Percentiles rank a stretch among this genome's conserved stretches.
Conservation (phyloP, 148 eudicot genomes). For the Mesembryanthemum crystallinum region DNA sequence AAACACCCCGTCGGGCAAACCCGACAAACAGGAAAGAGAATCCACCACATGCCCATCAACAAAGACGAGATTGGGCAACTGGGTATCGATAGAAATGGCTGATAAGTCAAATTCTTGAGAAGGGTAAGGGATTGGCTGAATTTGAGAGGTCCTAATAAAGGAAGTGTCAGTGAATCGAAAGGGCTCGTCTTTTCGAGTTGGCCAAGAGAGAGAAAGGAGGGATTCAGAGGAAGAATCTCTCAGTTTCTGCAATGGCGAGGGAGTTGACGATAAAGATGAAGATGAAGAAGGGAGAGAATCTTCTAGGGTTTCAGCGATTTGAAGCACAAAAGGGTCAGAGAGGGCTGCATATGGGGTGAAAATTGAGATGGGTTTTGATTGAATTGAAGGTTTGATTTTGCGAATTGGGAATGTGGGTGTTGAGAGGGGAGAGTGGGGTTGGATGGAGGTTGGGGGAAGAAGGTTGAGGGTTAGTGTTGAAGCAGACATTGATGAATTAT, state of each 20-base stretch:
- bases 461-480: slow-evolving; percentile 20
- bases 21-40: slow-evolving; percentile 39
- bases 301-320: slow-evolving; percentile 90
- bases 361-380: slow-evolving; percentile 24
- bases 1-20: slow-evolving; percentile 66
- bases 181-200: slow-evolving; percentile 78
- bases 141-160: slow-evolving; percentile 59
- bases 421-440: slow-evolving; percentile 9
- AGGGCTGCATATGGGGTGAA: slow-evolving; percentile 39
- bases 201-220: slow-evolving; percentile 80
- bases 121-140: slow-evolving; percentile 48
- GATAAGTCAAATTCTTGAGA: slow-evolving; percentile 26
- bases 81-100: slow-evolving; percentile 40
- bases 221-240: slow-evolving; percentile 66
- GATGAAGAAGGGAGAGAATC: slow-evolving; percentile 49
- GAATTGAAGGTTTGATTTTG: slow-evolving; percentile 7
- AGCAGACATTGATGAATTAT: slow-evolving; percentile 31
- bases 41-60: slow-evolving; percentile 65
- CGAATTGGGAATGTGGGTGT: slow-evolving; percentile 13
- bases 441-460: slow-evolving; percentile 12
- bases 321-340: slow-evolving; percentile 89
- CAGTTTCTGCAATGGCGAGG: slow-evolving; percentile 61
- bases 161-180: slow-evolving; percentile 85
- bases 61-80: slow-evolving; percentile 53
- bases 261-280: slow-evolving; percentile 34